Conservation (phyloP, 441 rosid genomes). For the Populus trichocarpa region DNA sequence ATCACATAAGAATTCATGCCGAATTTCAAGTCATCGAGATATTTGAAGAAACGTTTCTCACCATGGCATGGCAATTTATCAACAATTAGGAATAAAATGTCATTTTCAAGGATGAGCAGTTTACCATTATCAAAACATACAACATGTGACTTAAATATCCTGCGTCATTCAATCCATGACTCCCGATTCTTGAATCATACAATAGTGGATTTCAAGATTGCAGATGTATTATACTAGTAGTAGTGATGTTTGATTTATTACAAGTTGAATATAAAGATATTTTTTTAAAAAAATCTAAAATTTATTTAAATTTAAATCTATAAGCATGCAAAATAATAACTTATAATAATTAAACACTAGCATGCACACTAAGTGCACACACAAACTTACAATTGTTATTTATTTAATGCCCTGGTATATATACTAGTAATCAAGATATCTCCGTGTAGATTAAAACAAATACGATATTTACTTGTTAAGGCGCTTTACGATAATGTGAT, state of each 20-base stretch:
- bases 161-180: background rate
- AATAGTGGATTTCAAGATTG: background rate
- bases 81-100: too few relatives aligned
- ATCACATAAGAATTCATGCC: background rate
- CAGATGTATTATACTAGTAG: background rate
- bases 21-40: background rate
- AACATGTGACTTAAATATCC: background rate
- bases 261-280: too few relatives aligned
- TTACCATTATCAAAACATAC: background rate
- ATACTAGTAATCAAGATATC: too few relatives aligned
- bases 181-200: too few relatives aligned
- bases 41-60: background rate
- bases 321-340: accelerated
- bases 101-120: background rate
- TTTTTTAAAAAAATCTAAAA: too few relatives aligned
- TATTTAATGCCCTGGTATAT: accelerated
- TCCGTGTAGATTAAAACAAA: too few relatives aligned
- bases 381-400: too few relatives aligned
- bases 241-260: too few relatives aligned
- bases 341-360: too few relatives aligned
- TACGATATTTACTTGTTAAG: too few relatives aligned
- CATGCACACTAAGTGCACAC: accelerated
- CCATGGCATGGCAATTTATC: background rate
- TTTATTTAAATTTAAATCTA: too few relatives aligned
- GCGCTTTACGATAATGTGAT: too few relatives aligned